phyloP scores from a whole-genome alignment of 208 protist species.

The Wallacemonas rigidus region DNA sequence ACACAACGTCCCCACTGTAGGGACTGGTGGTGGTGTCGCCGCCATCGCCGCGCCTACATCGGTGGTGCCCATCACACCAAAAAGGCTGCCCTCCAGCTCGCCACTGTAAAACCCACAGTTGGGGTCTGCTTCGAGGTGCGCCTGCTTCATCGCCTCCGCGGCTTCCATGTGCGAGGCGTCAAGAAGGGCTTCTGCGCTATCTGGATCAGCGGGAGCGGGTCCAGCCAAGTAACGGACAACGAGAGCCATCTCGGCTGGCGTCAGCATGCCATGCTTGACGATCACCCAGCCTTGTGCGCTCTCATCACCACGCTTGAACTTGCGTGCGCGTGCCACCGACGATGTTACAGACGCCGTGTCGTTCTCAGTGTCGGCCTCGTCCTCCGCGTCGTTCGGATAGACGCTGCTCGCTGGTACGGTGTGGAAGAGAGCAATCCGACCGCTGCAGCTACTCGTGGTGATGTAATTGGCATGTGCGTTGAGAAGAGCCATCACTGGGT shows the following conservation, averaged over 20 bases:
- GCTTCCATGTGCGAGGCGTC: conserved; percentile 24
- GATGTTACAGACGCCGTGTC: background rate
- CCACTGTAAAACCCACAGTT: conserved; percentile 24
- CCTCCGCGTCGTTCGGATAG: background rate
- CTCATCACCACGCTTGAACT: conserved; percentile 63
- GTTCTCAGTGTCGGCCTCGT: conserved; percentile 7
- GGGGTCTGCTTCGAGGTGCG: background rate
- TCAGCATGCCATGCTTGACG: conserved; percentile 81
- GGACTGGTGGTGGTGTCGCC: conserved; percentile 20
- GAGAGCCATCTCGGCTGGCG: conserved; percentile 48
- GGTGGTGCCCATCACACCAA: background rate
- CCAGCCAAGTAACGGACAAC: conserved; percentile 72
- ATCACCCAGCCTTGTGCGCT: conserved; percentile 82
- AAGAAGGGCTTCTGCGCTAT: conserved; percentile 3
- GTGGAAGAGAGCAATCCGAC: conserved; percentile 89
- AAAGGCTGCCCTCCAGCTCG: conserved; percentile 66
- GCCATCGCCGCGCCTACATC: background rate
- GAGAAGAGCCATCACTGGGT: conserved; percentile 67
- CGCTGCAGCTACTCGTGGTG: conserved; percentile 89
- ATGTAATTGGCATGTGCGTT: conserved; percentile 82
- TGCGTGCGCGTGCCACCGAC: conserved; percentile 3
- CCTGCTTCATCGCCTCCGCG: background rate
- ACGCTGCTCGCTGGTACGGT: conserved; percentile 18
- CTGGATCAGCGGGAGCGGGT: background rate
- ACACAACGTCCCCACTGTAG: conserved; percentile 49